phyloP scores from a whole-genome alignment of 2,329 filamentous ascomycete species.

The Cadophora sp. region DNA sequence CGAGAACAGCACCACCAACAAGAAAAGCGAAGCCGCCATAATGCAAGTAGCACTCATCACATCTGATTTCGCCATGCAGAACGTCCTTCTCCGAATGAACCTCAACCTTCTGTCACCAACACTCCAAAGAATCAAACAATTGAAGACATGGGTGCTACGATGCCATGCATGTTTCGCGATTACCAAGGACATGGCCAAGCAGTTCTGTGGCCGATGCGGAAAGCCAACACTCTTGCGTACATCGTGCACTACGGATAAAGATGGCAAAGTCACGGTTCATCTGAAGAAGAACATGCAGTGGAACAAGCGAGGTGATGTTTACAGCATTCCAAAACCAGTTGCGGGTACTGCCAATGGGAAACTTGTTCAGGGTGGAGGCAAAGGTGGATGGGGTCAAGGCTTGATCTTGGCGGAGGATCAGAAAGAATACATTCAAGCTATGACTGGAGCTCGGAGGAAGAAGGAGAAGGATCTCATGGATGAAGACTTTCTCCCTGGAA shows the following conservation, averaged over 20 bases:
- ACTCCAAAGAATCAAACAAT: slow-evolving; percentile 79
- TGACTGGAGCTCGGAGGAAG: slow-evolving; percentile 67
- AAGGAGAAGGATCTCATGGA: slow-evolving; percentile 90
- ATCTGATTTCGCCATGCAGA: slow-evolving; percentile 97
- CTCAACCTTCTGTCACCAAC: slow-evolving; percentile 84
- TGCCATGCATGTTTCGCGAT: slow-evolving; percentile 94
- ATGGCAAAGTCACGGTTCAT: slow-evolving; percentile 83
- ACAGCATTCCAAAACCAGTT: slow-evolving; percentile 89
- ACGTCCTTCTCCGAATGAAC: slow-evolving; percentile 93
- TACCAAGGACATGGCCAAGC: slow-evolving; percentile 82
- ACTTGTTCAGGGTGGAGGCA: slow-evolving; percentile 71
- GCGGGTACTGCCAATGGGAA: slow-evolving; percentile 83
- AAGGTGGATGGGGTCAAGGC: slow-evolving; percentile 84
- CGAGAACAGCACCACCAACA: slow-evolving; percentile 51
- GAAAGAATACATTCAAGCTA: slow-evolving; percentile 81
- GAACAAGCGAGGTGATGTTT: slow-evolving; percentile 92
- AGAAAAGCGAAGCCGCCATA: slow-evolving; percentile 61
- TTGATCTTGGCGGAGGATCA: slow-evolving; percentile 93
- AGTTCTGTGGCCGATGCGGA: slow-evolving; percentile 93
- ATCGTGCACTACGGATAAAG: slow-evolving; percentile 81
- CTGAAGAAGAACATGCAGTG: slow-evolving; percentile 95
- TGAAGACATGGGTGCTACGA: slow-evolving; percentile 88
- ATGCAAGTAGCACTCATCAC: slow-evolving; percentile 93
- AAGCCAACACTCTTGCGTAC: slow-evolving; percentile 86
- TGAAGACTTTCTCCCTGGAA: slow-evolving; percentile 86